A percentile compares a stretch with the other conserved stretches of the same genome.
phyloP scores from a whole-genome alignment of 805 yeast genomes.

The Metschnikowia reukaufii region DNA sequence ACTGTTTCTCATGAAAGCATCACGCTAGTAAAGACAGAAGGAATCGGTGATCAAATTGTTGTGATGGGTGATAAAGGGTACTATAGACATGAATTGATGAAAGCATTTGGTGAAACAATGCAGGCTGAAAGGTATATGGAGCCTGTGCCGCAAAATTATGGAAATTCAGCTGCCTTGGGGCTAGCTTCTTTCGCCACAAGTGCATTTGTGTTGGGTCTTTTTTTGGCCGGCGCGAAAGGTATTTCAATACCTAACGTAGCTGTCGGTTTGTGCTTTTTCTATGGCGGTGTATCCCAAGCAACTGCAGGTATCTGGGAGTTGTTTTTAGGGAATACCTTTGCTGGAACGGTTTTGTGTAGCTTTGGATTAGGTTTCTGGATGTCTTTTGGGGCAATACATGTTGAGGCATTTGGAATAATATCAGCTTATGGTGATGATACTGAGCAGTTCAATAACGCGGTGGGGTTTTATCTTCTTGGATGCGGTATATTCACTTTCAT shows the following conservation, averaged over 20 bases:
- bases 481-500: conserved; percentile 66
- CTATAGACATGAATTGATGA: conserved; percentile 54
- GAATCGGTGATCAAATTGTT: conserved; percentile 43
- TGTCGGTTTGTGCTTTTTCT: conserved; percentile 47
- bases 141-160: conserved; percentile 38
- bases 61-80: conserved; percentile 44
- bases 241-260: conserved; percentile 43
- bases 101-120: conserved; percentile 63
- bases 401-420: conserved; percentile 56
- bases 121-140: conserved; percentile 47
- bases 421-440: conserved; percentile 45
- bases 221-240: conserved; percentile 47
- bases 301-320: conserved; percentile 55
- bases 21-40: conserved; percentile 9
- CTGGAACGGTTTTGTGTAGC: conserved; percentile 50
- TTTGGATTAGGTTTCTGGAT: conserved; percentile 57
- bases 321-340: conserved; percentile 54
- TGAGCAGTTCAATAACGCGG: conserved; percentile 46
- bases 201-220: conserved; percentile 49
- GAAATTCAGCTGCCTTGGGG: conserved; percentile 57
- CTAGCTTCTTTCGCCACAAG: conserved; percentile 48
- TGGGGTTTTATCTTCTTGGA: conserved; percentile 60
- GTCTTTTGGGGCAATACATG: conserved; percentile 47
- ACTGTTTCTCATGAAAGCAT: neutral
- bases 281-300: conserved; percentile 51